Conservation (phyloP, 352 stramenopile species). For the Stephanocyclus meneghinianus region DNA sequence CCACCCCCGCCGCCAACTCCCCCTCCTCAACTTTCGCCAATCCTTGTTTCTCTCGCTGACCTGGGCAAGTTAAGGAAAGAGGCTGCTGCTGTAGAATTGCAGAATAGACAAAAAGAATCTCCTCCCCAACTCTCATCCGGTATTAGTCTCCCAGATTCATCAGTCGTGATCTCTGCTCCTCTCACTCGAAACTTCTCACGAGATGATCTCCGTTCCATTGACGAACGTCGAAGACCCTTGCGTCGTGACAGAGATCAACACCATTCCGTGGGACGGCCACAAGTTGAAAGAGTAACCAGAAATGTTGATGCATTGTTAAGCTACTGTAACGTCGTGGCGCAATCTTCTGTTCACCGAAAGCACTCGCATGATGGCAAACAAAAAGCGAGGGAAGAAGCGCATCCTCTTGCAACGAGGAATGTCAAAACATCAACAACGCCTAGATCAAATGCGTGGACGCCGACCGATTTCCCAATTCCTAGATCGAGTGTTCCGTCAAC, state of each 20-base stretch:
- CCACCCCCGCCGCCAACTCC: constrained; percentile 61
- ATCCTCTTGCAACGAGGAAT: constrained; percentile 32
- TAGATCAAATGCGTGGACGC: constrained; percentile 27
- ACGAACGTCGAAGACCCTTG: constrained; percentile 34
- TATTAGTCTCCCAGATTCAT: constrained; percentile 45
- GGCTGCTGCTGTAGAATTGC: constrained; percentile 28
- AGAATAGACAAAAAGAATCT: constrained; percentile 14
- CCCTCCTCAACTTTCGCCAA: constrained; percentile 68
- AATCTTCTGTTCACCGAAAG: constrained; percentile 37
- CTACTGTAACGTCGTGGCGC: constrained; percentile 55
- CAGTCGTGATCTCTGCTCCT: constrained; percentile 11
- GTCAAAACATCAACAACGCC: constrained; percentile 29
- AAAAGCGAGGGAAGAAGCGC: constrained; percentile 37
- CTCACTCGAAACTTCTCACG: constrained; percentile 59
- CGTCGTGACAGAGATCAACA: constrained; percentile 39
- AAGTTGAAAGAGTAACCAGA: constrained; percentile 16
- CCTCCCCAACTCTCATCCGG: constrained; percentile 3
- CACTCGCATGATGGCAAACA: constrained; percentile 48
- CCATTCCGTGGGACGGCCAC: constrained; percentile 40
- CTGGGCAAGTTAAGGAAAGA: constrained; percentile 56
- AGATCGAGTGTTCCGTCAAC: constrained; percentile 38
- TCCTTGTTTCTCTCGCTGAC: constrained; percentile 70
- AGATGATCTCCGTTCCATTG: constrained; percentile 64
- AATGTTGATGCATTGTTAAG: constrained; percentile 46
- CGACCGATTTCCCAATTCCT: constrained; percentile 36